Evolutionary conservation across 116 monocot species (phyloP).

Genomic region (Thalassia testudinum): DNA sequence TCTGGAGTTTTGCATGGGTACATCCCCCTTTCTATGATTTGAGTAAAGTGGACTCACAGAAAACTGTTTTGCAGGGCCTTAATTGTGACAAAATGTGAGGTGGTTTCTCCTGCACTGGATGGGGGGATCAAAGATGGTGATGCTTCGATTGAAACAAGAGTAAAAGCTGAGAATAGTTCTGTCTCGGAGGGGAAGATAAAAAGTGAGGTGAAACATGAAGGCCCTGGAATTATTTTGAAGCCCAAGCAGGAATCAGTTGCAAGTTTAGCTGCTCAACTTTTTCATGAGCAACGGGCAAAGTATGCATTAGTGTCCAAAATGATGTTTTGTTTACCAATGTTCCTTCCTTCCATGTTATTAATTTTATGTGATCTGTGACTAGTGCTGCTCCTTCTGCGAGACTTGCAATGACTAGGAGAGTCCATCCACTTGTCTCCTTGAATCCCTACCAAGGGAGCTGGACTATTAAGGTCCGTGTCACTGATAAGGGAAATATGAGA

Average conservation of each 20-base stretch:
- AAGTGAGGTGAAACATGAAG: conserved; percentile 13
- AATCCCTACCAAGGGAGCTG: conserved; percentile 96
- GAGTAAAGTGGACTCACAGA: not conserved
- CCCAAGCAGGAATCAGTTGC: conserved; percentile 45
- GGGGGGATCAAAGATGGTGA: conserved; percentile 39
- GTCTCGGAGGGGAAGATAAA: conserved; percentile 8
- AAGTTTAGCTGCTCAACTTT: conserved; percentile 85
- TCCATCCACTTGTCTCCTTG: conserved; percentile 83
- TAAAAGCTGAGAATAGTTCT: conserved; percentile 8
- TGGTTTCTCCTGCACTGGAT: conserved; percentile 51
- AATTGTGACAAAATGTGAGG: conserved; percentile 78
- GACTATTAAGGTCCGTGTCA: conserved; percentile 89
- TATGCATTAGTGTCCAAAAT: conserved; percentile 16
- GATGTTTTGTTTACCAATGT: not conserved
- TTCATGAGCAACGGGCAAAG: conserved; percentile 67
- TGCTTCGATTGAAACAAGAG: conserved; percentile 2
- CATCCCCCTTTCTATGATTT: not conserved
- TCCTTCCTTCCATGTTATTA: not conserved
- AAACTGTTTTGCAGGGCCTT: conserved; percentile 37
- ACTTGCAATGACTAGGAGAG: conserved; percentile 88
- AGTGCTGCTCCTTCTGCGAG: conserved; percentile 89
- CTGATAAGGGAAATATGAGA: conserved; percentile 76
- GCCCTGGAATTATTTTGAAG: conserved; percentile 34
- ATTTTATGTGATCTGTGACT: not conserved
- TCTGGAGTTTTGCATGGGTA: not conserved